These are phyloP conservation scores for Citrus sp. DNA, from an alignment of 345 rosid genomes.

Conservation along the genomic window DNA sequence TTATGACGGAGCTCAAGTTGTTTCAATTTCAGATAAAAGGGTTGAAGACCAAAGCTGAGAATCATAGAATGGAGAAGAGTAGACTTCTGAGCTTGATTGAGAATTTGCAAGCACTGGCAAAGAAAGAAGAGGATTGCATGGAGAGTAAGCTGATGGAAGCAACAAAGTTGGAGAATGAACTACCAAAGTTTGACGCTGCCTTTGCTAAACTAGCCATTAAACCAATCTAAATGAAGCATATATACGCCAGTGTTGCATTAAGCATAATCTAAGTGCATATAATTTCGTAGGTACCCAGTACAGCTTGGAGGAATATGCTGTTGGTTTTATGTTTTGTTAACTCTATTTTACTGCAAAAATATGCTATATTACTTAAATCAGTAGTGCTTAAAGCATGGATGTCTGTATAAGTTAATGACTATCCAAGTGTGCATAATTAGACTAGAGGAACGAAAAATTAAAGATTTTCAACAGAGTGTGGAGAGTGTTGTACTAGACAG, in stretches of 20 bases:
- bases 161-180: constrained; percentile 10
- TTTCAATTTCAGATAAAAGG: background rate
- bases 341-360: too few relatives aligned
- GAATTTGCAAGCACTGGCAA: constrained; percentile 1
- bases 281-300: too few relatives aligned
- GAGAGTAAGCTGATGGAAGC: constrained; percentile 1
- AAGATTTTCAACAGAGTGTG: too few relatives aligned
- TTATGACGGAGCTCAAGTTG: background rate
- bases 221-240: background rate
- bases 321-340: too few relatives aligned
- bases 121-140: constrained; percentile 18
- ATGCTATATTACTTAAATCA: too few relatives aligned
- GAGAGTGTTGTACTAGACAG: background rate
- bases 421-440: too few relatives aligned
- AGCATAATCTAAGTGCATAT: too few relatives aligned
- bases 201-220: constrained; percentile 9
- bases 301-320: too few relatives aligned
- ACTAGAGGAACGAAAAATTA: background rate
- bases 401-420: too few relatives aligned
- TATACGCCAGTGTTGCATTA: too few relatives aligned
- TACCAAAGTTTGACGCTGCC: constrained; percentile 3
- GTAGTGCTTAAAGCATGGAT: too few relatives aligned
- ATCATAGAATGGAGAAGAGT: constrained; percentile 14
- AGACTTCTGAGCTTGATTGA: constrained; percentile 12
- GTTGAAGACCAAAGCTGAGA: constrained; percentile 23